Evolutionary conservation across 441 rosid species (phyloP), one percentile per base, ranked within the genome.

Genomic region (Adansonia rubrostipa): DNA sequence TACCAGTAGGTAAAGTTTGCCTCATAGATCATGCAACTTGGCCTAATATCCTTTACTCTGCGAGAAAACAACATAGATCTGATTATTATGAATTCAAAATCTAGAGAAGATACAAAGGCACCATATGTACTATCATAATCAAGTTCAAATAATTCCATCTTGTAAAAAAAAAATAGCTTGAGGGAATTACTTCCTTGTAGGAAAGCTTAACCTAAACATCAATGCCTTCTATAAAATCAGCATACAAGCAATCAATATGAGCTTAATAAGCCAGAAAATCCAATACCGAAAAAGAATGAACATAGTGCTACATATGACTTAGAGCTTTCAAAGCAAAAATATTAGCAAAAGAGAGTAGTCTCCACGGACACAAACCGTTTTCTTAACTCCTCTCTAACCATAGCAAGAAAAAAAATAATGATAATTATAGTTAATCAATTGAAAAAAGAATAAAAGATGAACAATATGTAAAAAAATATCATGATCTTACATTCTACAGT

Each of bases 281-380:
- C 9, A 54, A 40, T 6, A 44, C 40, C 10, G 5, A 44, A 69
- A 69, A 69, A 15, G 6, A 51, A 77, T 33, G 36, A 9, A 8
- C 22, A 77, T n/a, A 50, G n/a, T 70, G 71, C 33, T 77, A 92
- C 99, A 95, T 88, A 92, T 78, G 85, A 87, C 79, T 95, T 93
- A 15, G 80, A 24, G 44, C 50, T 54, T 81, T 76, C 5, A 48
- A 0, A 14, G 69, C 74, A 77, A 80, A 93, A 97, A 4, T 94
- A 83, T 77, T 89, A 79, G 2, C 96, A 92, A 75, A 95, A 97
- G 40, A 97, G 93, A 6, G 91, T 77, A 58, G 94, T 90, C 87
- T 97, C 98, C 92, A 86, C 89, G 36, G 94, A 88, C 72, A 97
- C 95, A 87, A 97, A 93, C 98, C 97, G 92, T 83, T 92, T 97